phyloP scores from a whole-genome alignment of 805 yeast genomes.

The Ogataea ganodermae region DNA sequence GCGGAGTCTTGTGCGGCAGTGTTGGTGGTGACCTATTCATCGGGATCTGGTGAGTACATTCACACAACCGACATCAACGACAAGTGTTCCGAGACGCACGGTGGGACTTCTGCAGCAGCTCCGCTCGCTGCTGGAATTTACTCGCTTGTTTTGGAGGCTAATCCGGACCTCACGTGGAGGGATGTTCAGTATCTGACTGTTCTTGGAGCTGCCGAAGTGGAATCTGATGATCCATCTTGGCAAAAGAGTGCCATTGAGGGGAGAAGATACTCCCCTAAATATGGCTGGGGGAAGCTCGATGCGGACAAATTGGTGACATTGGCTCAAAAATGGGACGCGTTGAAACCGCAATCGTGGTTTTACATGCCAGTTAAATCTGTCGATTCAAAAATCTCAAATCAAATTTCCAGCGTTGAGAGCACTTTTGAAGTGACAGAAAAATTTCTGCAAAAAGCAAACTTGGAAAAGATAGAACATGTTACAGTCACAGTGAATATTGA shows the following conservation, averaged over 20 bases:
- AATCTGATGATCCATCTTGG: conserved; percentile 69
- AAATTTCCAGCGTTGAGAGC: conserved; percentile 33
- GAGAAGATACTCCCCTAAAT: conserved; percentile 75
- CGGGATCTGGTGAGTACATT: conserved; percentile 87
- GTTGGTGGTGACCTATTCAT: conserved; percentile 87
- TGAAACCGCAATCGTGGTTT: conserved; percentile 90
- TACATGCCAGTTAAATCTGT: conserved; percentile 49
- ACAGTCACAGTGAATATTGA: conserved; percentile 75
- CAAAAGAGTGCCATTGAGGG: conserved; percentile 66
- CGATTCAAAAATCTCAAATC: conserved; percentile 24
- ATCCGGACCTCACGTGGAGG: conserved; percentile 92
- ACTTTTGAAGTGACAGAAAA: conserved; percentile 48
- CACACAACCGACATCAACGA: conserved; percentile 81
- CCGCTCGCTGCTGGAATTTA: conserved; percentile 97
- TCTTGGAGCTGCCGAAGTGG: conserved; percentile 66
- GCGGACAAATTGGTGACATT: conserved; percentile 70
- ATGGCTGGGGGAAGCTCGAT: conserved; percentile 92
- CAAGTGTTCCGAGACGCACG: conserved; percentile 73
- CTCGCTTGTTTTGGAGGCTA: conserved; percentile 76
- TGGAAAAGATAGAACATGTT: conserved; percentile 81
- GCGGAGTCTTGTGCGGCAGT: conserved; percentile 95
- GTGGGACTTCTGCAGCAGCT: conserved; percentile 99
- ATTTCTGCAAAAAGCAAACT: conserved; percentile 54
- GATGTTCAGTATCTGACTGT: conserved; percentile 87
- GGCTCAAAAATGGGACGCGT: conserved; percentile 73